phyloP scores from a whole-genome alignment of 768 basidiomycete genomes.

The Boletus vermiculosoides region DNA sequence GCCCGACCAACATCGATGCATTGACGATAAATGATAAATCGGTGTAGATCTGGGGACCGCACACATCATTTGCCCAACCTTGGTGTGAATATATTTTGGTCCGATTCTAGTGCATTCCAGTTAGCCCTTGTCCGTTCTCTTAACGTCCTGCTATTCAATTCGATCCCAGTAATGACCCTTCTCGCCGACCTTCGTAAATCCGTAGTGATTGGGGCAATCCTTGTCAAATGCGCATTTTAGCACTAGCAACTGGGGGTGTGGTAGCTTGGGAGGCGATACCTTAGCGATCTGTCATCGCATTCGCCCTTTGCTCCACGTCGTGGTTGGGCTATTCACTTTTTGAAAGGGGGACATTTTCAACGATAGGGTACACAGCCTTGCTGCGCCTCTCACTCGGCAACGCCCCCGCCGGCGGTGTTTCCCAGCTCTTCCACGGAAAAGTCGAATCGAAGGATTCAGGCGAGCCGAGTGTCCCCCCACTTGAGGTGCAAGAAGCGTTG shows the following conservation, averaged over 20 bases:
- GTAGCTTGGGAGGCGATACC: not conserved
- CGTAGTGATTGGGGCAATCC: not conserved
- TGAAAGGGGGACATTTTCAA: not conserved
- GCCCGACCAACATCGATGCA: not conserved
- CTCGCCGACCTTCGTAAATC: not conserved
- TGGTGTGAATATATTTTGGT: not conserved
- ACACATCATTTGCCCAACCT: not conserved
- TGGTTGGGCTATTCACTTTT: not conserved
- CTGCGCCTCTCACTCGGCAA: slow-evolving; percentile 1
- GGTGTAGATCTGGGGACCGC: not conserved
- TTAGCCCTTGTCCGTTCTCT: not conserved
- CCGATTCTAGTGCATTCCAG: not conserved
- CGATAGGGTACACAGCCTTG: slow-evolving; percentile 8
- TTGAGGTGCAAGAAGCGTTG: not conserved
- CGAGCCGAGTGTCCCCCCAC: not conserved
- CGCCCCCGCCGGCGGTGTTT: not conserved
- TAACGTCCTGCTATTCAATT: not conserved
- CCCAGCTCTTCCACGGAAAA: slow-evolving; percentile 2
- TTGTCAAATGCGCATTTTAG: not conserved
- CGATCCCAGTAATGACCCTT: not conserved
- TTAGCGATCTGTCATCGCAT: not conserved
- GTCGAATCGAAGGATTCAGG: not conserved
- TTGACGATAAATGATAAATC: not conserved
- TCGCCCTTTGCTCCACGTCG: not conserved
- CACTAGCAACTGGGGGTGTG: not conserved